phyloP scores from a whole-genome alignment of 805 yeast genomes.

The Hanseniaspora vineae region DNA sequence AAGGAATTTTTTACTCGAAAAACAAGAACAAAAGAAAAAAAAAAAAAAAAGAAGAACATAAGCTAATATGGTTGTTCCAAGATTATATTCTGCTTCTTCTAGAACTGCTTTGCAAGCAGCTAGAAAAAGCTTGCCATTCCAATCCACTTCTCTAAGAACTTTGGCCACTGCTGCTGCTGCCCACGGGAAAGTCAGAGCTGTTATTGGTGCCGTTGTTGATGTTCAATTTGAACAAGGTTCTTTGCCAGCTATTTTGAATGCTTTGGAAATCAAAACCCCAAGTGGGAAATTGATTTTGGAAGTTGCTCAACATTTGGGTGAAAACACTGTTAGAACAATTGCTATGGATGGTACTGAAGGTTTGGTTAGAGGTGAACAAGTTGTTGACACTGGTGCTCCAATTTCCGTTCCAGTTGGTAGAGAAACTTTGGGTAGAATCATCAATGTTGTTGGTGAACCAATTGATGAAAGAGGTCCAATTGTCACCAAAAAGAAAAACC shows the following conservation, averaged over 20 bases:
- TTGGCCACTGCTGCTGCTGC: slow-evolving; percentile 36
- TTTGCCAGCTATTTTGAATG: slow-evolving; percentile 95
- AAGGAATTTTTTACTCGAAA: not conserved
- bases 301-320: slow-evolving; percentile 99
- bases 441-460: slow-evolving; percentile 98
- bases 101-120: slow-evolving; percentile 85
- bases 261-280: slow-evolving; percentile 75
- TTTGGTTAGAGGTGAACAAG: slow-evolving; percentile 93
- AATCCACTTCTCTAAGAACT: slow-evolving; percentile 12
- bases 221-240: slow-evolving; percentile 97
- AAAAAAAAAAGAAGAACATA: slow-evolving; percentile 1
- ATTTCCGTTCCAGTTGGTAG: slow-evolving; percentile 98
- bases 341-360: slow-evolving; percentile 99
- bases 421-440: slow-evolving; percentile 96
- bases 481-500: slow-evolving; percentile 82
- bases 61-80: slow-evolving; percentile 35
- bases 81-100: slow-evolving; percentile 51
- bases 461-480: slow-evolving; percentile 99
- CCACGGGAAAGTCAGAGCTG: slow-evolving; percentile 88
- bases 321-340: slow-evolving; percentile 99
- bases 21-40: not conserved
- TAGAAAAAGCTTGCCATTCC: slow-evolving; percentile 61
- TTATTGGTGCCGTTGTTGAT: slow-evolving; percentile 98
- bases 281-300: slow-evolving; percentile 81
- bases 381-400: slow-evolving; percentile 94